These are phyloP conservation scores for Lipomyces mesembrius DNA, from an alignment of 805 yeast species.

Conservation along the genomic window DNA sequence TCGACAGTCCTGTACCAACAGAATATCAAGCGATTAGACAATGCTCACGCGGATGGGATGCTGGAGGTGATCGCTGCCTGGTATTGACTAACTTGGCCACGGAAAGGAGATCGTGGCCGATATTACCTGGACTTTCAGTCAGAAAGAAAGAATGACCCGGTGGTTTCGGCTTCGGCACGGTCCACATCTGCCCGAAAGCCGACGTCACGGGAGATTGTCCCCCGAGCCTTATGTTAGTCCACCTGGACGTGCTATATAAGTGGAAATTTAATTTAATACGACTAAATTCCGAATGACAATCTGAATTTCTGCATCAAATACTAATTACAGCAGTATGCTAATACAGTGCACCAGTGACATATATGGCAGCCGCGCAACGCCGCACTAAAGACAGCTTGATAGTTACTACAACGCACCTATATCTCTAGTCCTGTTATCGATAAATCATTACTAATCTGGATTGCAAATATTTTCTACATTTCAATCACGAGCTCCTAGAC, in stretches of 20 bases:
- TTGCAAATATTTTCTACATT: too few species aligned
- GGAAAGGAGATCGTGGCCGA: neutral
- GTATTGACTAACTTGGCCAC: neutral
- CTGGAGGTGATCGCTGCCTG: neutral
- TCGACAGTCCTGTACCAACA: neutral
- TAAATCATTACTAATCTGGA: too few species aligned
- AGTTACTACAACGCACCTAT: too few species aligned
- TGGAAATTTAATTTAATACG: neutral
- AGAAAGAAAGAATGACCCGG: neutral
- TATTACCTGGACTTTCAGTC: neutral
- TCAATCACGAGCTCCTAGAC: too few species aligned
- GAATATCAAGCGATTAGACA: neutral
- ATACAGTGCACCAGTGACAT: neutral
- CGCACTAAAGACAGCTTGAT: neutral
- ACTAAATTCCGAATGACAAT: neutral
- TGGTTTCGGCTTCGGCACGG: neutral
- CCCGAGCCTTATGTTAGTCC: neutral
- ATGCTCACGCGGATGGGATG: neutral
- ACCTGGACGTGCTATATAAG: neutral
- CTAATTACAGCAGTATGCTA: neutral
- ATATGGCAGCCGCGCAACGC: neutral
- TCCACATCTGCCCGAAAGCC: conserved; percentile 1
- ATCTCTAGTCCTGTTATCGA: too few species aligned
- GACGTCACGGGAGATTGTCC: neutral
- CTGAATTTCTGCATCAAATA: neutral